These are phyloP conservation scores for Heritiera littoralis DNA, from an alignment of 345 rosid species.

Conservation along the genomic window DNA sequence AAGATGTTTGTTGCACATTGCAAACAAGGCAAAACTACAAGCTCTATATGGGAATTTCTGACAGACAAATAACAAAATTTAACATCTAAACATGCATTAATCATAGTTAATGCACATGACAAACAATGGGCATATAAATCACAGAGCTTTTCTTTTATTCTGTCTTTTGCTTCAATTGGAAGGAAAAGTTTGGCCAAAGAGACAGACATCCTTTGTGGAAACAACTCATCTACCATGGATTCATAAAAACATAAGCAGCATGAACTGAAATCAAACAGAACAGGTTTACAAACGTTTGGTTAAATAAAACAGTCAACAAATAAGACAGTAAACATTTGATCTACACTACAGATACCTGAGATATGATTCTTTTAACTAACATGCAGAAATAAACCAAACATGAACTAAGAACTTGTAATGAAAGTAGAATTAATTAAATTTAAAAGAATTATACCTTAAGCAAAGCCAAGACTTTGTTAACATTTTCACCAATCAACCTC, in stretches of 20 bases:
- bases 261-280: neutral
- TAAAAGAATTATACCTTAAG: constrained; percentile 59
- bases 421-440: neutral
- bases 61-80: neutral
- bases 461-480: constrained; percentile 71
- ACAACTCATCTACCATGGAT: neutral
- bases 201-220: constrained; percentile 1
- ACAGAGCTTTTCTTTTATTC: no score
- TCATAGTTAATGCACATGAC: neutral
- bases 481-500: constrained; percentile 70
- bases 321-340: neutral
- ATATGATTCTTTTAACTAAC: neutral
- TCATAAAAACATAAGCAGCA: neutral
- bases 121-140: neutral
- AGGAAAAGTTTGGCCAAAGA: constrained; percentile 11
- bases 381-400: neutral
- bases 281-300: neutral
- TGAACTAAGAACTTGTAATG: neutral
- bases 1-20: no score
- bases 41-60: neutral
- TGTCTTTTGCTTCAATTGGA: neutral
- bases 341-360: neutral
- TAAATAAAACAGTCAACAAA: neutral
- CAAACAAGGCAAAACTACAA: neutral
- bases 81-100: neutral